Conservation (phyloP, 768 basidiomycete genomes). For the Lactifluus subvellereus region DNA sequence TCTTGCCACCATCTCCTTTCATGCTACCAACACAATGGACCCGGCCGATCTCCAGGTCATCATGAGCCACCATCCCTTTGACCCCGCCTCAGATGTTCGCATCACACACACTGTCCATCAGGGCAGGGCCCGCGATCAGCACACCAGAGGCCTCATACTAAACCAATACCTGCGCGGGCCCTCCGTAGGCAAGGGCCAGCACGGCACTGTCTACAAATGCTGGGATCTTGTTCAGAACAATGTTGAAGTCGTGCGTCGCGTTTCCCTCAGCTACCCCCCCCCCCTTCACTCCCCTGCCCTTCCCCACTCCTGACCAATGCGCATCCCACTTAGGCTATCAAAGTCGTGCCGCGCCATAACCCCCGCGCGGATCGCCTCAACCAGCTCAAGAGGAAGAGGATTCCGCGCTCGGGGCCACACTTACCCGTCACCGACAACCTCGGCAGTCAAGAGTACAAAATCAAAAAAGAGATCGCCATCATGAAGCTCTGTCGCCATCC, state of each 20-base stretch:
- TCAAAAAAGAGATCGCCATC: constrained; percentile 91
- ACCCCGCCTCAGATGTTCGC: constrained; percentile 22
- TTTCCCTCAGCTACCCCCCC: constrained; percentile 14
- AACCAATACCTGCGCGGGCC: constrained; percentile 82
- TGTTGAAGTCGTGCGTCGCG: constrained; percentile 41
- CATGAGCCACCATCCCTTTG: constrained; percentile 20
- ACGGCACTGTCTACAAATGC: constrained; percentile 83
- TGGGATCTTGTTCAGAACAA: constrained; percentile 41
- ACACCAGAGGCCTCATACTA: constrained; percentile 43
- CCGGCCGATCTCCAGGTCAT: constrained; percentile 22
- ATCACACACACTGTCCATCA: constrained; percentile 26
- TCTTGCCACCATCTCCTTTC: background rate
- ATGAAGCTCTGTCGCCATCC: constrained; percentile 96
- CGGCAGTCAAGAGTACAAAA: constrained; percentile 72
- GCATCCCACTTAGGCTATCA: constrained; percentile 56
- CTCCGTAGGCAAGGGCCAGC: constrained; percentile 81
- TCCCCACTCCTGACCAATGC: constrained; percentile 4
- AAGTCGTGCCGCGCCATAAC: constrained; percentile 66
- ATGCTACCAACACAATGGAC: constrained; percentile 21
- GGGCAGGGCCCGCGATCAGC: constrained; percentile 34
- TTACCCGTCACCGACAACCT: constrained; percentile 61
- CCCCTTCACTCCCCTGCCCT: no score
- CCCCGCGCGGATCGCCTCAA: constrained; percentile 63
- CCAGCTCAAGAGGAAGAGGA: constrained; percentile 36
- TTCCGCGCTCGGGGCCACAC: constrained; percentile 42